Evolutionary conservation across 2,329 filamentous ascomycete species (phyloP).

Genomic region (Hortaea werneckii): DNA sequence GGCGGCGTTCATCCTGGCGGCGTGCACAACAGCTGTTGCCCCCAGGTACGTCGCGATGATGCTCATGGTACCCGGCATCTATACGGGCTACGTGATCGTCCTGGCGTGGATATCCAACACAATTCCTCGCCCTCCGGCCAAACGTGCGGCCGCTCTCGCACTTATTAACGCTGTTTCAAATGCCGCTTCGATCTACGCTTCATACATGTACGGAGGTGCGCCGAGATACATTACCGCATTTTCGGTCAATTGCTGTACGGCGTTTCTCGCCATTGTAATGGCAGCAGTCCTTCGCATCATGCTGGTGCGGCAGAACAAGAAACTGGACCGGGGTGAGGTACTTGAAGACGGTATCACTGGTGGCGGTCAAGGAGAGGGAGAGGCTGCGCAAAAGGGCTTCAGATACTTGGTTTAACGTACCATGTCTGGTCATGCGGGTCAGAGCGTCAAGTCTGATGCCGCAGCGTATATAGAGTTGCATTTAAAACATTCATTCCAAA

Average conservation of each 20-base stretch:
- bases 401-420: background rate
- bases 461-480: no score
- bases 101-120: constrained; percentile 45
- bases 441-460: no score
- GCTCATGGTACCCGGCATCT: constrained; percentile 38
- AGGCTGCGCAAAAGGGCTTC: constrained; percentile 1
- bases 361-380: background rate
- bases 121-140: constrained; percentile 44
- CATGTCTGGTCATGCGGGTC: background rate
- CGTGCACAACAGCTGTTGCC: constrained; percentile 18
- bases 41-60: constrained; percentile 27
- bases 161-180: constrained; percentile 48
- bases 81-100: constrained; percentile 53
- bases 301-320: constrained; percentile 57
- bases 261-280: constrained; percentile 52
- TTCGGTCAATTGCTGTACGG: constrained; percentile 57
- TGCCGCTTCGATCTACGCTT: constrained; percentile 43
- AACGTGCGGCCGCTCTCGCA: constrained; percentile 45
- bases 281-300: constrained; percentile 54
- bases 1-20: constrained; percentile 23
- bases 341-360: background rate
- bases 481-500: no score
- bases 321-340: constrained; percentile 41
- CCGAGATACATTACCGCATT: constrained; percentile 43
- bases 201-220: constrained; percentile 34